Base-by-base conservation (phyloP, 2,329 filamentous ascomycete species). In the Rhynchosporium secalis region DNA sequence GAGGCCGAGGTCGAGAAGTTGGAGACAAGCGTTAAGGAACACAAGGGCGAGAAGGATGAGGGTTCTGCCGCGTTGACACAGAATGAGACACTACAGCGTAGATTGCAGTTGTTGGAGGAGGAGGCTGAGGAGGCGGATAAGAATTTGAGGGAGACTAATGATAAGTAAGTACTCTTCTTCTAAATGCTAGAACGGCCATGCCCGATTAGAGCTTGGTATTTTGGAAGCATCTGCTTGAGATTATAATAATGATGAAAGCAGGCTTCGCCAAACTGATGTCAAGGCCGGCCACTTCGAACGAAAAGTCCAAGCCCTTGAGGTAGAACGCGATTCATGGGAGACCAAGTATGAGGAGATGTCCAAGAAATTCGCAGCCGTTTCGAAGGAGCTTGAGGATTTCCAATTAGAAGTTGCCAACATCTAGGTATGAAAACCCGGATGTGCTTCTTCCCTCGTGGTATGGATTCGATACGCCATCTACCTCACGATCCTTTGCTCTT, bases 211-310 rank as follows among this genome's bases (percentile, higher is more conserved):
- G 33, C 9, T 36, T 36, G 5, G 5, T 5, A 10, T 6, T 36
- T 36, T 36, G 33, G 9, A 10, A 5, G 33, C 5, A 10, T 10
- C 33, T 36, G 33, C 33, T 10, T 36, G 33, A 2, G 9, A 36
- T 6, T 36, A 36, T 36, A 36, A 5, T 10, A 36, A 36, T 36
- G 9, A 36, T 10, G 9, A 36, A 36, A 36, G 69, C 72, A 99
- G 95, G 82, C 91, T 98, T 76, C 93, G 95, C 78, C 93, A 96
- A 83, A 97, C 95, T 81, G 95, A 99, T 78, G 92, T 98, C 81
- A 98, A 98, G 85, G 93, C 94, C 75, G 95, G 94, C 74, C 94
- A 99, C 83, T 98, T 94, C 80, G 95, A 99, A 83, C 95, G 95
- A 81, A 98, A 98, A 85, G 95, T 98, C 72, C 92, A 97, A 80